phyloP scores from a whole-genome alignment of 164 flowering plant species.

The Santalum album region DNA sequence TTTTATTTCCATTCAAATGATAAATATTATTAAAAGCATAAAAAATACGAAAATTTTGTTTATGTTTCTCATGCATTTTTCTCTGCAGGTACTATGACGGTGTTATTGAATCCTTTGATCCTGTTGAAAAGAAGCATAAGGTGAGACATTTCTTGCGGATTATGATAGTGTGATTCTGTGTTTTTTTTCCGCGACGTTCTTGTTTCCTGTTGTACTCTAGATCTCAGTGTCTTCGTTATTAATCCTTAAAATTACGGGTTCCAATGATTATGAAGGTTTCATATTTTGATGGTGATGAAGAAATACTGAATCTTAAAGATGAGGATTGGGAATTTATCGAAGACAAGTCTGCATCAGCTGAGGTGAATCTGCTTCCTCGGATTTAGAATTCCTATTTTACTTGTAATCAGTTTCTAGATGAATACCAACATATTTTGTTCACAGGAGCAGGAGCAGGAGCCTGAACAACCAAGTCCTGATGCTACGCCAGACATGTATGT shows the following conservation, averaged over 20 bases:
- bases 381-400: not conserved
- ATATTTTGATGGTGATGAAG: conserved; percentile 75
- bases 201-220: not conserved
- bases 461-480: conserved; percentile 29
- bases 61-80: not conserved
- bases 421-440: conserved; percentile 6
- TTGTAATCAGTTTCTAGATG: not conserved
- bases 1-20: too few relatives aligned
- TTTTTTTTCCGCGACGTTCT: not conserved
- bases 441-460: conserved; percentile 46
- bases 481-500: conserved; percentile 52
- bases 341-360: conserved; percentile 21
- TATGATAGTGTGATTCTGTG: not conserved
- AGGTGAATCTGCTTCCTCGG: conserved; percentile 26
- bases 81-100: conserved; percentile 74
- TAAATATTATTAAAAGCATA: too few relatives aligned
- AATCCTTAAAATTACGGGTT: not conserved
- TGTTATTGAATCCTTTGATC: conserved; percentile 41
- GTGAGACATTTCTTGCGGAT: conserved; percentile 21
- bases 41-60: not conserved
- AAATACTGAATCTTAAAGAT: conserved; percentile 39
- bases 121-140: conserved; percentile 50
- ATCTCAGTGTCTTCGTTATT: not conserved
- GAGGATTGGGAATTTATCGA: conserved; percentile 45
- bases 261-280: conserved; percentile 31